Base-by-base conservation (phyloP, 2,329 filamentous ascomycete genomes). In the Herpomyces periplanetae region DNA sequence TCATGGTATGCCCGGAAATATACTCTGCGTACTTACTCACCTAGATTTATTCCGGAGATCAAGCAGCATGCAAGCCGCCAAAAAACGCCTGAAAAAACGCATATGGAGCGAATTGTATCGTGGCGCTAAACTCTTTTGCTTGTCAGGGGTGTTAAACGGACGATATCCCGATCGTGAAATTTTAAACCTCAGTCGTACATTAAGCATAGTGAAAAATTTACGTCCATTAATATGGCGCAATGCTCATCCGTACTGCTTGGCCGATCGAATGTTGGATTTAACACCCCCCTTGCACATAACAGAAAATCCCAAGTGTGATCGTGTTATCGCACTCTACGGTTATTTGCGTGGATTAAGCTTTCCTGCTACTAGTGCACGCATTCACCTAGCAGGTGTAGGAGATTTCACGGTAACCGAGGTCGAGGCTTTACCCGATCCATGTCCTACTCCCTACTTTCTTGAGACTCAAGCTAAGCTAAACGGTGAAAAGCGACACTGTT, bases 191-290 rank as follows among this genome's bases (percentile, higher is more conserved):
- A 85, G 69, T 7, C 57, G 84, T 21, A 96, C 96, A 37, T 48
- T 96, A 27, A 85, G 68, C 9, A 71, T 96, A 27, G 96, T 96
- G 84, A 96, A 96, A 47, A 96, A 87, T 34, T 75, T 84, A 3
- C 53, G 80, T 23, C 80, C 80, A n/a, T 46, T 96, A 12, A 49
- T 96, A 16, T 96, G 80, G 75, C 54, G 84, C 23, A 96, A 96
- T 36, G 64, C 68, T 2, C 80, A 96, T 44, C 73, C 75, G 3
- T 96, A 96, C 37, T 58, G 68, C 22, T 46, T 96, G 21, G 66
- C 80, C 23, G 80, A 96, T 42, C 69, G 73, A 26, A 85, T 91
- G 39, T 51, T 85, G 29, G 80, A 96, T 37, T 58, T 96, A 20
- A 96, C 80, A 0, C 69, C 85, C 13, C 80, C 84, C 1, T 84